Conservation (phyloP, 257 asterid species). For the Ilex asprella region DNA sequence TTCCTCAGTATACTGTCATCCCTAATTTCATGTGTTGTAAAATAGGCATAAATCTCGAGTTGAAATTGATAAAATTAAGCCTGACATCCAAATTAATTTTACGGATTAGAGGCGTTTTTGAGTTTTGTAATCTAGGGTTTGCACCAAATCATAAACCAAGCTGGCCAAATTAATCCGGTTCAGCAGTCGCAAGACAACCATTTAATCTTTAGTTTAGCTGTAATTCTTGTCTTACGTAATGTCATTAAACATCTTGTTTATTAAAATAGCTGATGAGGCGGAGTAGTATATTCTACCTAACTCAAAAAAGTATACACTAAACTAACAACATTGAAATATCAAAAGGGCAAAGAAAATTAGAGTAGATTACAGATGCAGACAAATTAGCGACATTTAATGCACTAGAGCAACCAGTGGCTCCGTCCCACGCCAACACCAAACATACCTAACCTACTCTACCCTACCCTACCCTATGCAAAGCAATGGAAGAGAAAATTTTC, state of each 20-base stretch:
- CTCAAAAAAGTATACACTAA: background rate
- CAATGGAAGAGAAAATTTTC: too few species aligned
- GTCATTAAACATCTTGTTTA: background rate
- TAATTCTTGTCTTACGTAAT: conserved; percentile 14
- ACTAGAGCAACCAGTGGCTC: background rate
- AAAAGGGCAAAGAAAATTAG: background rate
- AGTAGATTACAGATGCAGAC: background rate
- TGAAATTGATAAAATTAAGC: too few species aligned
- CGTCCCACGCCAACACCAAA: background rate
- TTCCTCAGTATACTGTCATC: too few species aligned
- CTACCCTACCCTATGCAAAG: too few species aligned
- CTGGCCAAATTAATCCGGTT: background rate
- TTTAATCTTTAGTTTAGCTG: conserved; percentile 1
- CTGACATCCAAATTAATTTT: too few species aligned
- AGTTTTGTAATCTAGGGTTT: too few species aligned
- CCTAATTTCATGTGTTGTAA: too few species aligned
- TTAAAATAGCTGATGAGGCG: background rate
- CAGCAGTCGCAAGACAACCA: background rate
- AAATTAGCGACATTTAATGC: background rate
- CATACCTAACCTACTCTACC: too few species aligned
- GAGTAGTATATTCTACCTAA: background rate
- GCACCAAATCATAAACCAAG: conserved; percentile 2
- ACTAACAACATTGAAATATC: background rate
- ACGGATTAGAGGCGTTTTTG: too few species aligned
- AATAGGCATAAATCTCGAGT: too few species aligned